These are phyloP conservation scores for Alternaria infectoria DNA, from an alignment of 2,329 filamentous ascomycete species.

Conservation along the genomic window DNA sequence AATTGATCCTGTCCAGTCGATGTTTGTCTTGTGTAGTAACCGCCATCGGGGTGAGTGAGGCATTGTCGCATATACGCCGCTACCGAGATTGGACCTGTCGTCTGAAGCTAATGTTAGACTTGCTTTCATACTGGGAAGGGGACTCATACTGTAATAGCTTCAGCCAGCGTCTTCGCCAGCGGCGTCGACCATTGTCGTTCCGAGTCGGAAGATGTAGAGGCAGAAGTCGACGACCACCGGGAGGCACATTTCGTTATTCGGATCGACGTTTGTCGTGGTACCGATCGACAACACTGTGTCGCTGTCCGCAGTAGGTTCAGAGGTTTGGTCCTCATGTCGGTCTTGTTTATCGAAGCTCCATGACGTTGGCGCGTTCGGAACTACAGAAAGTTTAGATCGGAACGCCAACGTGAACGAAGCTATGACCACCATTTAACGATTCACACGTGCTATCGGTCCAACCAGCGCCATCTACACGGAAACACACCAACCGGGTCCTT, in stretches of 20 bases:
- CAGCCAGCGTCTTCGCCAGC: constrained; percentile 82
- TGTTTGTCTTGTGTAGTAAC: constrained; percentile 85
- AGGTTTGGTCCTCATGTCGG: constrained; percentile 40
- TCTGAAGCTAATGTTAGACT: constrained; percentile 52
- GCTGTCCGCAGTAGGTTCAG: constrained; percentile 33
- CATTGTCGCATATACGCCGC: constrained; percentile 99
- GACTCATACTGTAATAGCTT: constrained; percentile 79
- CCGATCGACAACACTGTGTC: constrained; percentile 22
- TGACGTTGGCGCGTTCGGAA: constrained; percentile 37
- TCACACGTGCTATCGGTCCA: constrained; percentile 1
- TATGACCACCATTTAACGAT: constrained; percentile 35
- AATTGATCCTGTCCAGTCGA: constrained; percentile 80
- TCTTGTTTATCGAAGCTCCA: constrained; percentile 35
- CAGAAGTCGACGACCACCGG: constrained; percentile 47
- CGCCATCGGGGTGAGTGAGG: constrained; percentile 85
- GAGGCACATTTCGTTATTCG: constrained; percentile 23
- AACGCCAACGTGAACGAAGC: constrained; percentile 39
- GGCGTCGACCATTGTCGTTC: constrained; percentile 85
- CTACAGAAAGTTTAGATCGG: constrained; percentile 34
- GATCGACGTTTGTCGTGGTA: constrained; percentile 6
- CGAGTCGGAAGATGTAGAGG: constrained; percentile 19
- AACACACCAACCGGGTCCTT: not conserved
- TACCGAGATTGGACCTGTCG: constrained; percentile 88
- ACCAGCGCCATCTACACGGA: not conserved
- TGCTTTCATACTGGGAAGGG: not conserved